phyloP scores from a whole-genome alignment of 345 rosid species.

The Anastatica hierochuntica region DNA sequence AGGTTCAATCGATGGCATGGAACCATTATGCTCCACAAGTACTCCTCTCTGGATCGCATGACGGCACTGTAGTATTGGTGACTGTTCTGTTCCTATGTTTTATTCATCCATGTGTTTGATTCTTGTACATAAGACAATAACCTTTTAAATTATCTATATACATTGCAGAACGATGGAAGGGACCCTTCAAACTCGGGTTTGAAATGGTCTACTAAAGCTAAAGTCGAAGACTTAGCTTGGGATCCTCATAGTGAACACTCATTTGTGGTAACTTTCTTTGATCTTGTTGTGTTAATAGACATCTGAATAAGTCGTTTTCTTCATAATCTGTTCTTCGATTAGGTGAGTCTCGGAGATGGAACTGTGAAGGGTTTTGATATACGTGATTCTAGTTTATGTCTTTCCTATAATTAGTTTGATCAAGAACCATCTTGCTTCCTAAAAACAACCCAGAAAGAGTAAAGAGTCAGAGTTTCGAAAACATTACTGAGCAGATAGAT shows the following conservation, averaged over 20 bases:
- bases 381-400: slow-evolving; percentile 30
- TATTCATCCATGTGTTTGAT: not conserved
- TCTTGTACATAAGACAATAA: not conserved
- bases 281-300: too few relatives aligned
- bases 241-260: slow-evolving; percentile 74
- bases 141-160: not conserved
- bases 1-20: too few relatives aligned
- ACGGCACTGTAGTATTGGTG: slow-evolving; percentile 72
- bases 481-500: too few relatives aligned
- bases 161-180: slow-evolving; percentile 67
- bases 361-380: slow-evolving; percentile 59
- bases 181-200: slow-evolving; percentile 54
- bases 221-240: slow-evolving; percentile 77
- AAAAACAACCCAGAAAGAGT: too few relatives aligned
- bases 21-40: slow-evolving; percentile 61
- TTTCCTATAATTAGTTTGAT: not conserved
- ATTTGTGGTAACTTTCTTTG: slow-evolving; percentile 45
- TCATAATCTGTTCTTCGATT: too few relatives aligned
- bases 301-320: too few relatives aligned
- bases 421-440: too few relatives aligned
- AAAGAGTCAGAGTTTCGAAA: too few relatives aligned
- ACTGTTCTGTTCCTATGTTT: slow-evolving; percentile 5
- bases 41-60: slow-evolving; percentile 85
- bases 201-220: slow-evolving; percentile 50
- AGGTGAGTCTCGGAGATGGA: slow-evolving; percentile 83